Base-by-base conservation (phyloP, 306 rosid species). In the Fragaria ananassa region DNA sequence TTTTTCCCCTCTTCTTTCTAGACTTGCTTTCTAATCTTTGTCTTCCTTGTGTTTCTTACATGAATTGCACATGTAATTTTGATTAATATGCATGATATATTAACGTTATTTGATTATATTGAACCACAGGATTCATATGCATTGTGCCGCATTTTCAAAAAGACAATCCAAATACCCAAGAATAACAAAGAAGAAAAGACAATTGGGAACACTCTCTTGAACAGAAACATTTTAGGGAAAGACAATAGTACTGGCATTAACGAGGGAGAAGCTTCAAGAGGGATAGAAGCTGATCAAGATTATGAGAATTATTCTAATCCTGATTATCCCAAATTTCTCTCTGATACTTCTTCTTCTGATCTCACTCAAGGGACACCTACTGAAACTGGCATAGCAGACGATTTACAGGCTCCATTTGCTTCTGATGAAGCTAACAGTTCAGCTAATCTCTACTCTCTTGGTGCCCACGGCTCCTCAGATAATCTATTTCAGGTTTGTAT, bases 291-390 rank as follows among this genome's bases (percentile, higher is more conserved):
- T 2, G 35, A 83, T 71, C 65, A 53, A 25, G 86, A 84, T 46
- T 80, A 85, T 54, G 82, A 87, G 6, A 90, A 90, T 76, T 39
- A 83, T 76, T 42, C 60, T 18, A 85, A 79, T 62, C 75, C 80
- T 31, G 81, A 81, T 29, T 29, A 80, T 62, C 81, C 86, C 29
- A 88, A 81, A 79, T 84, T 88, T 78, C 79, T 74, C 9, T 85
- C 90, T 57, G 97, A 91, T 29, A 91, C 92, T 37, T 93, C 98
- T 54, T 93, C 98, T 62, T 93, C 97, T 21, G 98, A 93, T 86
- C 88, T 93, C 75, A 93, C 97, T 67, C 98, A 93, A 86, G 97
- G 98, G 23, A 90, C 96, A 27, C 89, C 93, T 0, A 74, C 88
- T 8, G 89, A 89, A 42, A 85, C 87, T 13, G 83, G 86, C 29